Evolutionary conservation across 495 filamentous ascomycete genomes (phyloP).

Genomic region (Antarctomyces pellizariae): DNA sequence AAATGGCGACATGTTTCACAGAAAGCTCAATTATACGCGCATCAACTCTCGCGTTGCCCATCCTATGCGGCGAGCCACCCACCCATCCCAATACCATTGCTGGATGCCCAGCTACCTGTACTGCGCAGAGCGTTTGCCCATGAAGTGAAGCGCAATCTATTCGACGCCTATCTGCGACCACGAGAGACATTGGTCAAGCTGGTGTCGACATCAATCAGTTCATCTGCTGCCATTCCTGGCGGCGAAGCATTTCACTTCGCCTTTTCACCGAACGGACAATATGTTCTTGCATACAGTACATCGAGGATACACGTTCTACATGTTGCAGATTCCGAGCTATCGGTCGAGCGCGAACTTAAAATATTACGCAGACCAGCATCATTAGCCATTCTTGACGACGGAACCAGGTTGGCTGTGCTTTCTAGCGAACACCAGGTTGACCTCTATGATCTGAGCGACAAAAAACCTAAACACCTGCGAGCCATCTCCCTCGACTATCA

Average conservation of each 20-base stretch:
- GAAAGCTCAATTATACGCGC: conserved; percentile 44
- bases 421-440: conserved; percentile 64
- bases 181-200: conserved; percentile 45
- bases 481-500: conserved; percentile 52
- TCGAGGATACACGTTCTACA: conserved; percentile 67
- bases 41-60: conserved; percentile 50
- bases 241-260: conserved; percentile 72
- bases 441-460: conserved; percentile 42
- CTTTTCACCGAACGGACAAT: conserved; percentile 49
- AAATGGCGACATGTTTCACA: conserved; percentile 57
- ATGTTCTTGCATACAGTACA: conserved; percentile 62
- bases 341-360: conserved; percentile 55
- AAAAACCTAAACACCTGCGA: conserved; percentile 39
- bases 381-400: conserved; percentile 60
- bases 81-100: conserved; percentile 16
- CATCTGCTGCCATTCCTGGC: conserved; percentile 53
- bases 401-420: conserved; percentile 51
- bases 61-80: conserved; percentile 35
- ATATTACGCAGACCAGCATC: conserved; percentile 54
- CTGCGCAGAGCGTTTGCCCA: conserved; percentile 43
- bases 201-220: conserved; percentile 65
- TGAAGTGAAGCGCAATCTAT: conserved; percentile 57
- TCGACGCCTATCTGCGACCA: conserved; percentile 54
- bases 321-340: conserved; percentile 27
- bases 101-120: conserved; percentile 28